These are phyloP conservation scores for Penicillium palitans DNA, from an alignment of 2,329 filamentous ascomycete species.

Conservation along the genomic window DNA sequence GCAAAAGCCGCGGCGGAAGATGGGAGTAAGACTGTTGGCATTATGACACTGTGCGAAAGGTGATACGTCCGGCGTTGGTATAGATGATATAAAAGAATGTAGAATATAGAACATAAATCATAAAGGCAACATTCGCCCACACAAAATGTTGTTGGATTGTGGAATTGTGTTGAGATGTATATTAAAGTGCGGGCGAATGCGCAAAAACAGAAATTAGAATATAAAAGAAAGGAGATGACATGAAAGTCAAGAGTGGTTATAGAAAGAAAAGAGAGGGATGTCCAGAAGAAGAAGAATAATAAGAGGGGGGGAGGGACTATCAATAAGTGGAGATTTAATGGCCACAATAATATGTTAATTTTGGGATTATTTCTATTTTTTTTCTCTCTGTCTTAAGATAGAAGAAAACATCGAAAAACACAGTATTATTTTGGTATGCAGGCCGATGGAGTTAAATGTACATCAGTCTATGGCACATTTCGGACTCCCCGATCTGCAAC, in stretches of 20 bases:
- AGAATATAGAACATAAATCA: slow-evolving; percentile 30
- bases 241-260: slow-evolving; percentile 17
- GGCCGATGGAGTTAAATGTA: slow-evolving; percentile 4
- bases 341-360: slow-evolving; percentile 14
- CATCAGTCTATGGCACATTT: background rate
- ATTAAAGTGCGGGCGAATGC: slow-evolving; percentile 40
- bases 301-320: slow-evolving; percentile 18
- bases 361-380: slow-evolving; percentile 1
- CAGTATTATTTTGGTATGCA: slow-evolving; percentile 13
- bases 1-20: slow-evolving; percentile 96
- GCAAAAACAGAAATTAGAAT: slow-evolving; percentile 32
- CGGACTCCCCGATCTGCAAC: slow-evolving; percentile 24
- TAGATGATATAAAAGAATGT: slow-evolving; percentile 46
- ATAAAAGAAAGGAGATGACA: slow-evolving; percentile 30
- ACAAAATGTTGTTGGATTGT: slow-evolving; percentile 19
- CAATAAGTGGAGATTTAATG: slow-evolving; percentile 17
- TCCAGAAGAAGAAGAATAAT: slow-evolving; percentile 10
- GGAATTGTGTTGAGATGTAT: slow-evolving; percentile 20
- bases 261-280: slow-evolving; percentile 14
- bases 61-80: slow-evolving; percentile 48
- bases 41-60: slow-evolving; percentile 57
- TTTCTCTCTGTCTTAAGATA: slow-evolving; percentile 1
- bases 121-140: slow-evolving; percentile 45
- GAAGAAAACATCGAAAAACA: background rate
- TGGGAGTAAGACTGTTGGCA: slow-evolving; percentile 91